Evolutionary conservation across 148 eudicot species (phyloP).

Genomic region (Persicaria tinctoria): DNA sequence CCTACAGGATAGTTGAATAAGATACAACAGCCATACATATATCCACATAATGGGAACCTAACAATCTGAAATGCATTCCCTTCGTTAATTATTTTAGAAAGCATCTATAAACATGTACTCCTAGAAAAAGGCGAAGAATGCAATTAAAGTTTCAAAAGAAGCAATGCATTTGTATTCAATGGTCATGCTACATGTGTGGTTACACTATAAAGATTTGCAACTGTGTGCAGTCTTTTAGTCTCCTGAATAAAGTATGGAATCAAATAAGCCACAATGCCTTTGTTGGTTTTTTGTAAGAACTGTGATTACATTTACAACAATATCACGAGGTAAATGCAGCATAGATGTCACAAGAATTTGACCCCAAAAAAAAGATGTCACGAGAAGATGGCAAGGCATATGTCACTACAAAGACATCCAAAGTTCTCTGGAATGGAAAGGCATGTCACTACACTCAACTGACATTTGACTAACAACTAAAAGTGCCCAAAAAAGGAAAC

Average conservation of each 20-base stretch:
- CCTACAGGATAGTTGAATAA: conserved; percentile 34
- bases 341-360: background rate
- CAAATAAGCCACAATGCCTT: background rate
- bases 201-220: background rate
- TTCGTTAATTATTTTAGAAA: background rate
- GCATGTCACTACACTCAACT: background rate
- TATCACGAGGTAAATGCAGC: background rate
- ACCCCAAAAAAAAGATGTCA: no score
- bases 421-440: background rate
- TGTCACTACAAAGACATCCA: background rate
- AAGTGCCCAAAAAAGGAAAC: background rate
- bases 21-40: background rate
- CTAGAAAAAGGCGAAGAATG: background rate
- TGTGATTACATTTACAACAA: background rate
- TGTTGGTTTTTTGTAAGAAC: background rate
- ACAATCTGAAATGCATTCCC: background rate
- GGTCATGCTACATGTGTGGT: background rate
- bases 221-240: background rate
- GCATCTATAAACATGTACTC: background rate
- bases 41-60: background rate
- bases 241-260: background rate
- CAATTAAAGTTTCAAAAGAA: background rate
- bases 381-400: background rate
- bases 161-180: background rate
- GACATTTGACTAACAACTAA: background rate